Evolutionary conservation across 1,284 basidiomycete genomes (phyloP).

Genomic region (Tranzscheliella williamsii): DNA sequence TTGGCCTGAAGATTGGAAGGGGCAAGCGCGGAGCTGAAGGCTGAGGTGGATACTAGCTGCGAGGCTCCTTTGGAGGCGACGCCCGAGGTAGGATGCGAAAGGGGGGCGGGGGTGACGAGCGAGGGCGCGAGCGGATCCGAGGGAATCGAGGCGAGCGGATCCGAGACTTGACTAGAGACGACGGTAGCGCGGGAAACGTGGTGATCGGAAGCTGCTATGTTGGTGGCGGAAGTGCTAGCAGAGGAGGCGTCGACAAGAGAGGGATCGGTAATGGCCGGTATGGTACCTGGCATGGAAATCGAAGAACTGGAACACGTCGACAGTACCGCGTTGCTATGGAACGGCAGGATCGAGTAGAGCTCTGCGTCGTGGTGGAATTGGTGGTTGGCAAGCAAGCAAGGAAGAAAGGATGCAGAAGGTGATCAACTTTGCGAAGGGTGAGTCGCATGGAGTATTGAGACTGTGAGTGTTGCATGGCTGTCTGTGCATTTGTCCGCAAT

Average conservation of each 20-base stretch:
- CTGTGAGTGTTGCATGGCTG: no score
- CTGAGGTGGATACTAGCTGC: conserved; percentile 16
- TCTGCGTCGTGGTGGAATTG: no score
- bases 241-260: not conserved
- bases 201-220: conserved; percentile 4
- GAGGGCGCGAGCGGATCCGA: conserved; percentile 20
- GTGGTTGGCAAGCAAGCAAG: no score
- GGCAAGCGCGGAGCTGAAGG: conserved; percentile 20
- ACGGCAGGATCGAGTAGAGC: no score
- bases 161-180: conserved; percentile 6
- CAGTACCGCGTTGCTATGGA: no score
- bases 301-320: not conserved
- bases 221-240: conserved; percentile 1
- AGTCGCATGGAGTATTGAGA: no score
- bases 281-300: conserved; percentile 2
- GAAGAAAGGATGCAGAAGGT: no score
- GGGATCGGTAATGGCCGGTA: not conserved
- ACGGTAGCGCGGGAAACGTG: conserved; percentile 14
- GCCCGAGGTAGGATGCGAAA: conserved; percentile 18
- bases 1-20: conserved; percentile 32
- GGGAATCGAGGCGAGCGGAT: conserved; percentile 7
- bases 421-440: no score
- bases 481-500: no score
- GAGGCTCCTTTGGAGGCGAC: conserved; percentile 33
- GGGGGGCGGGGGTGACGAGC: conserved; percentile 20